phyloP scores from a whole-genome alignment of 2,329 filamentous ascomycete genomes.

The Fusarium illudens region DNA sequence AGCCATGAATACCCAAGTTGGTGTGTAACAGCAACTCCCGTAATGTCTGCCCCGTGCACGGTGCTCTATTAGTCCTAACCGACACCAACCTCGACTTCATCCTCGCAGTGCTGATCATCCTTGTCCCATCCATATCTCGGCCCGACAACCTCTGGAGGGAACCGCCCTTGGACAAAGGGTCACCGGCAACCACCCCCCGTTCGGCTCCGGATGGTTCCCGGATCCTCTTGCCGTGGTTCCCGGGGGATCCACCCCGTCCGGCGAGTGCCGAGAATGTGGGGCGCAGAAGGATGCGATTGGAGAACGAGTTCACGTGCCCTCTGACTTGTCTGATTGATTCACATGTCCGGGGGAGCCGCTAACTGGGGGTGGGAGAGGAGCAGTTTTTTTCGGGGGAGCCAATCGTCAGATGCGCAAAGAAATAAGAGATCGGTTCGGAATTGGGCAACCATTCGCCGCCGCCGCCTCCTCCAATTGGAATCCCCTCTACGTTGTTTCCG shows the following conservation, averaged over 20 bases:
- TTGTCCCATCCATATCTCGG: not conserved
- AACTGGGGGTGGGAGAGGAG: not conserved
- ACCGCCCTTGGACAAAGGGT: too few species aligned
- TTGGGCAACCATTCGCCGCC: not conserved
- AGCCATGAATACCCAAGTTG: not conserved
- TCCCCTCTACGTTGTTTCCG: too few species aligned
- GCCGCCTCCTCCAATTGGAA: not conserved
- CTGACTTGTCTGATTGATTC: too few species aligned
- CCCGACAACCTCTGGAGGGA: not conserved
- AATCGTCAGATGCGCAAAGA: not conserved
- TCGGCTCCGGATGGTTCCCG: constrained; percentile 1
- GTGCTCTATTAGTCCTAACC: not conserved
- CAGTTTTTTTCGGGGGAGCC: not conserved
- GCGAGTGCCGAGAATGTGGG: constrained; percentile 1
- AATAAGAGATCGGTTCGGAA: not conserved
- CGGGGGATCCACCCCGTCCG: not conserved
- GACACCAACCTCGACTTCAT: not conserved
- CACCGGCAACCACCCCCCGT: not conserved
- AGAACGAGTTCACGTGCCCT: too few species aligned
- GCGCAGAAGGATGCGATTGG: not conserved
- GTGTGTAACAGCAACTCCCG: not conserved
- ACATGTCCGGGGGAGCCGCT: not conserved
- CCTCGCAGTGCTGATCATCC: too few species aligned
- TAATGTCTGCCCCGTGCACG: not conserved
- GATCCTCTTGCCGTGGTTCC: not conserved